phyloP scores from a whole-genome alignment of 2,329 filamentous ascomycete genomes.

The Fusarium caatingaense region DNA sequence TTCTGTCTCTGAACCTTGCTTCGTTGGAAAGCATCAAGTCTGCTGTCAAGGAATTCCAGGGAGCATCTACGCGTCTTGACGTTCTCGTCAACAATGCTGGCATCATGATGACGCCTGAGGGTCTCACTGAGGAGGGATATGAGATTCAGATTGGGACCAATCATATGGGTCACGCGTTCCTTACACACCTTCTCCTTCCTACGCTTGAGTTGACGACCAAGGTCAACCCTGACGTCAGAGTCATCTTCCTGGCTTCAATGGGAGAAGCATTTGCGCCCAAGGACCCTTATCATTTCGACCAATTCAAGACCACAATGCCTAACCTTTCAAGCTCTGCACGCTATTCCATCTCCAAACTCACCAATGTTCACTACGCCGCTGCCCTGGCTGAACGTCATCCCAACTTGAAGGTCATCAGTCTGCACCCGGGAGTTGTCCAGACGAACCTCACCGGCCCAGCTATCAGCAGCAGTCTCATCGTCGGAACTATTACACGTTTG shows the following conservation, averaged over 20 bases:
- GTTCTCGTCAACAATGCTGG: conserved; percentile 10
- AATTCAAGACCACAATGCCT: conserved; percentile 9
- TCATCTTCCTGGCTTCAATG: background rate
- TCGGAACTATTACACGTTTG: background rate
- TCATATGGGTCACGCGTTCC: conserved; percentile 3
- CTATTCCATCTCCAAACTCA: conserved; percentile 3
- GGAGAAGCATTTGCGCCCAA: background rate
- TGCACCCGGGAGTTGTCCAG: background rate
- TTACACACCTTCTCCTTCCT: background rate
- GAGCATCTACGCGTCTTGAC: background rate
- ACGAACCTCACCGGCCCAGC: background rate
- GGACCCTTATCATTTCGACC: conserved; percentile 10
- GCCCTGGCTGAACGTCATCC: conserved; percentile 3
- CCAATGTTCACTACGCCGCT: conserved; percentile 16
- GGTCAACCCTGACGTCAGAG: conserved; percentile 1
- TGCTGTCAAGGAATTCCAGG: background rate
- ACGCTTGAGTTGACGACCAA: background rate
- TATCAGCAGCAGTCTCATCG: background rate
- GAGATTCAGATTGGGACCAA: conserved; percentile 12
- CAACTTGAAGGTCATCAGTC: background rate
- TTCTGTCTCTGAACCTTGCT: background rate
- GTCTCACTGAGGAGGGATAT: conserved; percentile 8
- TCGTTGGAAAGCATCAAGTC: conserved; percentile 6
- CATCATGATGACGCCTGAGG: conserved; percentile 13
- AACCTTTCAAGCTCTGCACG: background rate